These are phyloP conservation scores for Ampelocalamus luodianensis DNA, from an alignment of 176 grass and related monocot genomes.

Conservation along the genomic window DNA sequence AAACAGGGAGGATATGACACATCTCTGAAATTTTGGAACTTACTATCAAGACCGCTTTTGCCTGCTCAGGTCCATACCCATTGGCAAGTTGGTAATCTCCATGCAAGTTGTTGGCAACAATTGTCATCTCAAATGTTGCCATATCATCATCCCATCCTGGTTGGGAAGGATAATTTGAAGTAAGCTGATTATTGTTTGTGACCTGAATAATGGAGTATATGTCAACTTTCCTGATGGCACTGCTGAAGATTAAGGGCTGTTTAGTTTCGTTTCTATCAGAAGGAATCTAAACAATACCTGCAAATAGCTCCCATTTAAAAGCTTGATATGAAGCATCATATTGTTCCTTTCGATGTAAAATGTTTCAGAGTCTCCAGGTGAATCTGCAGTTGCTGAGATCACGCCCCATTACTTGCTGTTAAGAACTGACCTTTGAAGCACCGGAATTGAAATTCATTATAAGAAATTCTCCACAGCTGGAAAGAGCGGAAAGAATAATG, in stretches of 20 bases:
- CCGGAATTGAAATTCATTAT: constrained; percentile 68
- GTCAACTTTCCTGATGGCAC: constrained; percentile 28
- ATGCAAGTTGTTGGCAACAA: constrained; percentile 75
- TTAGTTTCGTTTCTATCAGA: constrained; percentile 10
- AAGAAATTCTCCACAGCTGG: constrained; percentile 83
- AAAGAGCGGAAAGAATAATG: constrained; percentile 24
- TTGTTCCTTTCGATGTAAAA: constrained; percentile 78
- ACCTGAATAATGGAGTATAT: constrained; percentile 59
- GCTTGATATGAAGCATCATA: constrained; percentile 76
- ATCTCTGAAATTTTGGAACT: constrained; percentile 43
- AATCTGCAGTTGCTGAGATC: constrained; percentile 63
- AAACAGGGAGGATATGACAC: not conserved
- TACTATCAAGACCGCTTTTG: constrained; percentile 65
- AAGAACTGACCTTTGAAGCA: constrained; percentile 78
- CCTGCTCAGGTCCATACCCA: constrained; percentile 63
- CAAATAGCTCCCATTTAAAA: constrained; percentile 69
- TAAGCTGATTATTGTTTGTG: constrained; percentile 61
- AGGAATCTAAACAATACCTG: constrained; percentile 52
- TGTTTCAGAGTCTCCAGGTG: constrained; percentile 56
- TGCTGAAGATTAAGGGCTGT: constrained; percentile 16
- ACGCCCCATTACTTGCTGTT: constrained; percentile 51
- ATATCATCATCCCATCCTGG: constrained; percentile 71
- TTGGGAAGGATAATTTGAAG: constrained; percentile 68
- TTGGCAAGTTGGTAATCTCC: constrained; percentile 94
- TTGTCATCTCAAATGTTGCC: constrained; percentile 79